Evolutionary conservation across 768 basidiomycete genomes (phyloP), one percentile per base, ranked within the genome.

Genomic region (Calocybe cyanea): DNA sequence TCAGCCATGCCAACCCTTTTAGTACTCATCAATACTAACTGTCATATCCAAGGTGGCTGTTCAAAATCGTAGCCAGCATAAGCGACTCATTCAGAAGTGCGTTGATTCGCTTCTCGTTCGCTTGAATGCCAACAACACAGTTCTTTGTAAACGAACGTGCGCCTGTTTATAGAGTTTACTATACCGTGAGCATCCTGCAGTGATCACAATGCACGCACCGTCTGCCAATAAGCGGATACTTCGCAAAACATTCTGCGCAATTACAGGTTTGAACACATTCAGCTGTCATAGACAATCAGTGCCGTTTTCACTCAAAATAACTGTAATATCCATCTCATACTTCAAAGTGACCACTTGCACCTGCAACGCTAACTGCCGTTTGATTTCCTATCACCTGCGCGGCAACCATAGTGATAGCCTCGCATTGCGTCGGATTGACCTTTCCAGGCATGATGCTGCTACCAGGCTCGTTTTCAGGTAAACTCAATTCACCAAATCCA

Each of bases 371-470:
- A 63, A 98, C 90, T 36, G 85, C 68, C 9, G 92, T 93, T 66
- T 98, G 89, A 70, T 98, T 99, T 33, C 96, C 96, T 68, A 98
- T 95, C 4, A 98, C 95, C 65, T 98, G 96, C 0, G 95, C 93
- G 33, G 92, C 91, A 18, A 98, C 92, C 96, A 98, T 98, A 8
- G 96, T 98, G 50, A 98, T 67, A 7, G 96, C 96, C 68, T 99
- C 96, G 57, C 96, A 98, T 63, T 99, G 96, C 4, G 96, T 99
- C 9, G 96, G 96, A 70, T 99, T 99, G 48, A 99, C 96, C 72
- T 99, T 98, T 50, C 96, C 96, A 6, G 94, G 96, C 96, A 99
- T 99, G 70, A 99, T 98, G 48, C 92, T 95, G 60, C 92, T 94
- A 38, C 96, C 96, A 35, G 96, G 96, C 69, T 99, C 96, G 65